These are phyloP conservation scores for Nidularia pulvinata DNA, from an alignment of 768 basidiomycete species.

Conservation along the genomic window DNA sequence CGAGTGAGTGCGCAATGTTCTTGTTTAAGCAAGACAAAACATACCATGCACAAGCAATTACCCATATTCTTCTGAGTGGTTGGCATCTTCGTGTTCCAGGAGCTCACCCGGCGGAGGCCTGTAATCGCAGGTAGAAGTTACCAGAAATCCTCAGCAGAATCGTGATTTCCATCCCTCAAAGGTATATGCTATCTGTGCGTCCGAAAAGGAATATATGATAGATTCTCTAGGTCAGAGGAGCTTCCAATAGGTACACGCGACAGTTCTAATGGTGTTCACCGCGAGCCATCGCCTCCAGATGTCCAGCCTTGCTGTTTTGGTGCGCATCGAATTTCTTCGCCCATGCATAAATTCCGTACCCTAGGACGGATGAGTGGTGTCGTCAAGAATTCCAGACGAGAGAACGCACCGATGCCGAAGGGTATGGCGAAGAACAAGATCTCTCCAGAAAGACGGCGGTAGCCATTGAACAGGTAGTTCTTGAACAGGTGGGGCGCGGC, in stretches of 20 bases:
- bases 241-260: neutral
- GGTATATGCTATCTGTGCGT: neutral
- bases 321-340: slow-evolving; percentile 66
- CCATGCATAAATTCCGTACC: slow-evolving; percentile 81
- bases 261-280: slow-evolving; percentile 30
- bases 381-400: neutral
- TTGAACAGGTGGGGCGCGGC: slow-evolving; percentile 70
- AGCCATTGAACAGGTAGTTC: slow-evolving; percentile 87
- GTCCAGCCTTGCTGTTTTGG: slow-evolving; percentile 83
- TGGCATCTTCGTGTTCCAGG: too few species aligned
- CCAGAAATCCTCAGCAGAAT: too few species aligned
- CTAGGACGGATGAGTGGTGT: slow-evolving; percentile 30
- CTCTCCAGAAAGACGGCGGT: slow-evolving; percentile 72
- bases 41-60: too few species aligned
- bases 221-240: neutral
- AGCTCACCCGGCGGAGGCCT: too few species aligned
- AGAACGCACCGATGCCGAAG: slow-evolving; percentile 70
- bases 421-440: slow-evolving; percentile 81
- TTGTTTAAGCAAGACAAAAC: too few species aligned
- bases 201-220: neutral
- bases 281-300: slow-evolving; percentile 38
- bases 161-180: neutral
- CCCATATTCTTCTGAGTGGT: too few species aligned
- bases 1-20: too few species aligned
- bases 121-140: too few species aligned